These are phyloP conservation scores for Phytophthora boehmeriae DNA, from an alignment of 352 stramenopile species.

Conservation along the genomic window DNA sequence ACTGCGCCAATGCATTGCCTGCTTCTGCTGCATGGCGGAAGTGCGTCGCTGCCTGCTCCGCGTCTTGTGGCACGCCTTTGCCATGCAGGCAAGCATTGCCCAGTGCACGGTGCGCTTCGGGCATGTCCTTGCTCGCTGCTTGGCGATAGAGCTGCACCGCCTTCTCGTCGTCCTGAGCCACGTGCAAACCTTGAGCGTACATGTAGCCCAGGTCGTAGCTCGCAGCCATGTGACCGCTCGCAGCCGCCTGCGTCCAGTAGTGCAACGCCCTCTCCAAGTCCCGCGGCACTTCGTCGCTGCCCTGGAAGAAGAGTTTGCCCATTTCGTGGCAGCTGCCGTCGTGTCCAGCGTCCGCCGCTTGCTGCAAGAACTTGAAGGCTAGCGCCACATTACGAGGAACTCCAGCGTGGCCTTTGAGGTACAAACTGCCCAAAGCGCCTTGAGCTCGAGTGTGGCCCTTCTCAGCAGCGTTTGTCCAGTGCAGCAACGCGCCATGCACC, in stretches of 20 bases:
- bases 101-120: slow-evolving; percentile 68
- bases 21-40: slow-evolving; percentile 69
- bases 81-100: slow-evolving; percentile 63
- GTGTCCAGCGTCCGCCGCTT: slow-evolving; percentile 73
- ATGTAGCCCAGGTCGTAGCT: slow-evolving; percentile 79
- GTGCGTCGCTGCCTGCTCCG: slow-evolving; percentile 46
- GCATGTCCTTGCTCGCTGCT: slow-evolving; percentile 66
- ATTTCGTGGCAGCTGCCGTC: slow-evolving; percentile 74
- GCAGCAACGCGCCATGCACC: slow-evolving; percentile 61
- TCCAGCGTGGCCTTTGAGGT: slow-evolving; percentile 59
- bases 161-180: slow-evolving; percentile 58
- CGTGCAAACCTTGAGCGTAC: slow-evolving; percentile 76
- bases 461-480: slow-evolving; percentile 82
- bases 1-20: slow-evolving; percentile 66
- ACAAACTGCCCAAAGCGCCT: slow-evolving; percentile 74
- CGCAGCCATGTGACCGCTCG: slow-evolving; percentile 69
- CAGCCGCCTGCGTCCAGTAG: slow-evolving; percentile 71
- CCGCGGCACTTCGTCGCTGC: slow-evolving; percentile 33
- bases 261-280: slow-evolving; percentile 49
- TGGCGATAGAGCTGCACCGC: slow-evolving; percentile 63
- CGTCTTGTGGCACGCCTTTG: slow-evolving; percentile 33
- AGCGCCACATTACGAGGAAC: slow-evolving; percentile 54
- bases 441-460: slow-evolving; percentile 73
- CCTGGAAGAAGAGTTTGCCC: slow-evolving; percentile 75
- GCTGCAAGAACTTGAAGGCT: slow-evolving; percentile 58